Conservation (phyloP, 495 filamentous ascomycete species). For the Aspergillus cristatus region DNA sequence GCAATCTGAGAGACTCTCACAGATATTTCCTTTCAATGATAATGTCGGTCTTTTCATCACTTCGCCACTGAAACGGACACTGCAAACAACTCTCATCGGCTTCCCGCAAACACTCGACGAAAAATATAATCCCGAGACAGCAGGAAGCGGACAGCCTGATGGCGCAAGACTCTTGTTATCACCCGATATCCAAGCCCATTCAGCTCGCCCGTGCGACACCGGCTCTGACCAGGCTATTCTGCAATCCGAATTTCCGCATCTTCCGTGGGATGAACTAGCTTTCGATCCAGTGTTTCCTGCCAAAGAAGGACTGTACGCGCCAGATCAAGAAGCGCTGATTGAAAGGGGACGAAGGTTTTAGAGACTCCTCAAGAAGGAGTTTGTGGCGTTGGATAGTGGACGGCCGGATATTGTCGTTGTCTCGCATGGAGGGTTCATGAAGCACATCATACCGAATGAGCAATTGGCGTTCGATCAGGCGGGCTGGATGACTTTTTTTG, state of each 20-base stretch:
- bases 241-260: slow-evolving; percentile 3
- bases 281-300: slow-evolving; percentile 3
- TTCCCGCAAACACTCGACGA: slow-evolving; percentile 5
- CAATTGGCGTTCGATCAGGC: background rate
- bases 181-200: slow-evolving; percentile 11
- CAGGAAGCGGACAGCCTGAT: background rate
- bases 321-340: slow-evolving; percentile 1
- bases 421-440: slow-evolving; percentile 8
- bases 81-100: slow-evolving; percentile 9
- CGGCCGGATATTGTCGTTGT: slow-evolving; percentile 11
- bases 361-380: slow-evolving; percentile 2
- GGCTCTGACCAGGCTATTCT: slow-evolving; percentile 4
- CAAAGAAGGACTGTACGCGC: slow-evolving; percentile 3
- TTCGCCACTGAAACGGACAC: slow-evolving; percentile 9
- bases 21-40: slow-evolving; percentile 5
- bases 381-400: slow-evolving; percentile 1
- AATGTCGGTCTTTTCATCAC: slow-evolving; percentile 7
- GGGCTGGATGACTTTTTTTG: slow-evolving; percentile 3
- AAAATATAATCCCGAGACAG: slow-evolving; percentile 2
- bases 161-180: slow-evolving; percentile 1
- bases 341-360: slow-evolving; percentile 3
- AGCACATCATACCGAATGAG: background rate
- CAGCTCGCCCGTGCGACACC: slow-evolving; percentile 9
- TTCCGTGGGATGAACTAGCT: slow-evolving; percentile 4
- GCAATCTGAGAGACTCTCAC: slow-evolving; percentile 2